phyloP scores from a whole-genome alignment of 148 eudicot genomes.

The Pouteria glomerata region DNA sequence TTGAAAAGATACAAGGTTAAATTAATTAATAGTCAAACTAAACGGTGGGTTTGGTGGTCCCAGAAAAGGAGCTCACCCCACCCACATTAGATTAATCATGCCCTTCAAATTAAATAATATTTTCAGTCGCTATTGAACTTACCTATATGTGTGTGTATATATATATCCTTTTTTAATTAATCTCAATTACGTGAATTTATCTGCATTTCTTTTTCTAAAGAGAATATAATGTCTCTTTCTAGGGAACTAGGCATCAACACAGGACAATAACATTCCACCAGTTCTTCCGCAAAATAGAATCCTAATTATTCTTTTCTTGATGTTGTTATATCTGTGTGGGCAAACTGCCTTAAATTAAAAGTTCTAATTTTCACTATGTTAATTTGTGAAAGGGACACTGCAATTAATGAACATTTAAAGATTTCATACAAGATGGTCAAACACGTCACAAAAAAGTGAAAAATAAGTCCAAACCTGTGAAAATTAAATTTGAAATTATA shows the following conservation, averaged over 20 bases:
- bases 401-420: neutral
- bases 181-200: neutral
- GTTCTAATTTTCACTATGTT: neutral
- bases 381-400: neutral
- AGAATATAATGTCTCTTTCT: constrained; percentile 16
- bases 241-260: constrained; percentile 5
- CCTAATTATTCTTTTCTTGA: neutral
- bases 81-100: too few relatives aligned
- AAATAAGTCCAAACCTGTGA: neutral
- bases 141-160: too few relatives aligned
- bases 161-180: neutral
- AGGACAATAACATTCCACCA: constrained; percentile 14
- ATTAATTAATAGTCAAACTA: neutral
- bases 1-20: neutral
- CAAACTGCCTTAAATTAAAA: constrained; percentile 3
- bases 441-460: neutral
- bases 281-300: neutral
- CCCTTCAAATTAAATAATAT: too few relatives aligned
- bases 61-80: too few relatives aligned
- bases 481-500: neutral
- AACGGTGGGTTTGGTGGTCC: neutral
- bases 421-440: neutral
- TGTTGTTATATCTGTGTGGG: too few relatives aligned
- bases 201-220: constrained; percentile 1
- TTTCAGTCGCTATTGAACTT: too few relatives aligned